A percentile compares a stretch with the other conserved stretches of the same genome.
Evolutionary conservation across 768 basidiomycete species (phyloP).

Genomic region (Dentipellis sp.): DNA sequence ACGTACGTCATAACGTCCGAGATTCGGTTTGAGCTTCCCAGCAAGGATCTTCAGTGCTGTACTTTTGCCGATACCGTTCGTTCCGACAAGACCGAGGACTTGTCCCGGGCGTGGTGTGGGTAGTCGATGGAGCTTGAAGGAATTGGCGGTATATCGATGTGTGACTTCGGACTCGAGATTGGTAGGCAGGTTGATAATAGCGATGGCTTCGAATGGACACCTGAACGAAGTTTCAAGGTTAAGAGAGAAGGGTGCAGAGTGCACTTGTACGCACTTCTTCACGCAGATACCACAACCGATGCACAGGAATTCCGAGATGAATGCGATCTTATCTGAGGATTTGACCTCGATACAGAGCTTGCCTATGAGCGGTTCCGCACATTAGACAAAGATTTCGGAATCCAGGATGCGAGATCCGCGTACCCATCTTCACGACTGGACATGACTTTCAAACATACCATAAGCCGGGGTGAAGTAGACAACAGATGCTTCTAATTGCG

Average conservation of each 20-base stretch:
- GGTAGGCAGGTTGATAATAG: constrained; percentile 97
- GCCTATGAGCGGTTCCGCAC: constrained; percentile 33
- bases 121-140: constrained; percentile 97
- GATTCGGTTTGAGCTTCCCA: constrained; percentile 95
- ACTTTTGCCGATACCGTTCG: constrained; percentile 99
- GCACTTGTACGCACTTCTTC: constrained; percentile 68
- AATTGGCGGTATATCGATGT: constrained; percentile 96
- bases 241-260: not conserved
- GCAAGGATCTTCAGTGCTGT: constrained; percentile 95
- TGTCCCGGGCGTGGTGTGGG: constrained; percentile 97
- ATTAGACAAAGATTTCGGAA: constrained; percentile 1
- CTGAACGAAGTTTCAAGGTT: constrained; percentile 29
- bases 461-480: constrained; percentile 2
- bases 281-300: constrained; percentile 99
- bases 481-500: constrained; percentile 8
- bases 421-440: constrained; percentile 97
- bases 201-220: constrained; percentile 98
- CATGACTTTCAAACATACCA: constrained; percentile 49
- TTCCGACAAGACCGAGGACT: constrained; percentile 96
- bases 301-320: constrained; percentile 97
- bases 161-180: constrained; percentile 95
- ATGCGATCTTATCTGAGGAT: constrained; percentile 91
- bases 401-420: constrained; percentile 13
- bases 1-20: constrained; percentile 90
- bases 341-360: constrained; percentile 99